A percentile compares a stretch with the other conserved stretches of the same genome.
Conservation (phyloP, 164 flowering plant species). For the Warburgia ugandensis region DNA sequence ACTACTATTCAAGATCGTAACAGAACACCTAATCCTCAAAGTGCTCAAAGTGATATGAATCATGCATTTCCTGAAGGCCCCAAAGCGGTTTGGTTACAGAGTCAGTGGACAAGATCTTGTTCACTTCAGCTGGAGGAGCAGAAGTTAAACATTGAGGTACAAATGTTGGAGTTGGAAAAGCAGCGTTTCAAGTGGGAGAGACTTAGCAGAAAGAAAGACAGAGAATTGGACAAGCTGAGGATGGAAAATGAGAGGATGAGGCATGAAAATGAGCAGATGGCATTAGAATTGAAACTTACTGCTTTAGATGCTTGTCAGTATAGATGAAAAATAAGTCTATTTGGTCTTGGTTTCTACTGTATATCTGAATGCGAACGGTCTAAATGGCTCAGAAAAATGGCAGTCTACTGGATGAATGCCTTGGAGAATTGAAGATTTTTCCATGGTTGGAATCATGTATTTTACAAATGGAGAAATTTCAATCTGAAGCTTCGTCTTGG, state of each 20-base stretch:
- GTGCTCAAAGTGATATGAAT: slow-evolving; percentile 29
- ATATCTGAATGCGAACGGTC: background rate
- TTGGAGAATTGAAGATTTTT: too few relatives aligned
- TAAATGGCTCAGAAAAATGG: too few relatives aligned
- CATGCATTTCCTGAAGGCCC: slow-evolving; percentile 32
- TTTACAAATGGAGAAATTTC: too few relatives aligned
- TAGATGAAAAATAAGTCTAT: background rate
- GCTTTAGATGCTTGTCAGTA: slow-evolving; percentile 30
- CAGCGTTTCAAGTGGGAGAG: slow-evolving; percentile 66
- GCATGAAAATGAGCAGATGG: slow-evolving; percentile 60
- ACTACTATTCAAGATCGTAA: slow-evolving; percentile 24
- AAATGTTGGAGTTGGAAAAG: slow-evolving; percentile 67
- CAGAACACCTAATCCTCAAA: slow-evolving; percentile 21
- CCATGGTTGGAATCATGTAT: too few relatives aligned
- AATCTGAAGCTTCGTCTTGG: too few relatives aligned
- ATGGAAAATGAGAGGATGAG: slow-evolving; percentile 72
- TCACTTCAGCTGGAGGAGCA: slow-evolving; percentile 53
- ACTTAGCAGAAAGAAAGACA: slow-evolving; percentile 49
- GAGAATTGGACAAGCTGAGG: slow-evolving; percentile 53
- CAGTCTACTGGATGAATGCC: too few relatives aligned
- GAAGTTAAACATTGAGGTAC: slow-evolving; percentile 45
- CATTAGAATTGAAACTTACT: slow-evolving; percentile 53
- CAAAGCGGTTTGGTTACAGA: slow-evolving; percentile 31
- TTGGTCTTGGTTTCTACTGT: background rate
- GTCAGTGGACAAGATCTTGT: slow-evolving; percentile 37